These are phyloP conservation scores for Clonostachys solani DNA, from an alignment of 2,329 filamentous ascomycete genomes.

Conservation along the genomic window DNA sequence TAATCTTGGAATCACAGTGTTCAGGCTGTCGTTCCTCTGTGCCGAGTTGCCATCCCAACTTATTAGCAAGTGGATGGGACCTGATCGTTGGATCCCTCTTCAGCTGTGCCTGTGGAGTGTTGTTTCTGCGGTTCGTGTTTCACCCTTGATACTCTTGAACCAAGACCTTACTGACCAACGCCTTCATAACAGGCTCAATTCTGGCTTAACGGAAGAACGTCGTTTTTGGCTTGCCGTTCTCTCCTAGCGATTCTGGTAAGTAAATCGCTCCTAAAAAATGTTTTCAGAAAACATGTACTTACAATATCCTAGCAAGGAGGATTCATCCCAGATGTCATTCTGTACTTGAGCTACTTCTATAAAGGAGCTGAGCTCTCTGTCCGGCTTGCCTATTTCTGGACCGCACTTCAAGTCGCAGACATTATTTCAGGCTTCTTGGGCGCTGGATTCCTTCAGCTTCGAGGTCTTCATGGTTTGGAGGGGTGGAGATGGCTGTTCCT, in stretches of 20 bases:
- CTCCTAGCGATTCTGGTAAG: conserved; percentile 28
- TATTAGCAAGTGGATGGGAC: conserved; percentile 52
- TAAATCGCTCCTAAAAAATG: conserved; percentile 25
- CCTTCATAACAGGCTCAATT: conserved; percentile 5
- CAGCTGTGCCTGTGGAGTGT: conserved; percentile 54
- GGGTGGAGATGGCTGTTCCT: conserved; percentile 32
- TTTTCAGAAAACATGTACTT: background rate
- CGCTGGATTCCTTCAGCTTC: conserved; percentile 15
- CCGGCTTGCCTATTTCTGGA: conserved; percentile 16
- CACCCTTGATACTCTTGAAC: too few relatives aligned
- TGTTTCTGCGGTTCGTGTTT: conserved; percentile 26
- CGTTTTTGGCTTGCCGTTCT: conserved; percentile 23
- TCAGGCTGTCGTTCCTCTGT: conserved; percentile 20
- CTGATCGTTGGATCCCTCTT: conserved; percentile 56
- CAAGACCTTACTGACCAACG: too few relatives aligned
- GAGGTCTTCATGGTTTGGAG: conserved; percentile 12
- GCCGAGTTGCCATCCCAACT: conserved; percentile 54
- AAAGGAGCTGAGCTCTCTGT: conserved; percentile 16
- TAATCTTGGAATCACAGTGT: conserved; percentile 25
- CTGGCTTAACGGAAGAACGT: conserved; percentile 22
- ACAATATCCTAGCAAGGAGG: conserved; percentile 27
- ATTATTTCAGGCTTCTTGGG: conserved; percentile 15
- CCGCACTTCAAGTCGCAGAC: conserved; percentile 12
- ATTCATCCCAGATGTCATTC: conserved; percentile 36
- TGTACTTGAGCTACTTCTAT: conserved; percentile 19